phyloP scores from a whole-genome alignment of 2,329 filamentous ascomycete species.

The Paecilomyces sp. region DNA sequence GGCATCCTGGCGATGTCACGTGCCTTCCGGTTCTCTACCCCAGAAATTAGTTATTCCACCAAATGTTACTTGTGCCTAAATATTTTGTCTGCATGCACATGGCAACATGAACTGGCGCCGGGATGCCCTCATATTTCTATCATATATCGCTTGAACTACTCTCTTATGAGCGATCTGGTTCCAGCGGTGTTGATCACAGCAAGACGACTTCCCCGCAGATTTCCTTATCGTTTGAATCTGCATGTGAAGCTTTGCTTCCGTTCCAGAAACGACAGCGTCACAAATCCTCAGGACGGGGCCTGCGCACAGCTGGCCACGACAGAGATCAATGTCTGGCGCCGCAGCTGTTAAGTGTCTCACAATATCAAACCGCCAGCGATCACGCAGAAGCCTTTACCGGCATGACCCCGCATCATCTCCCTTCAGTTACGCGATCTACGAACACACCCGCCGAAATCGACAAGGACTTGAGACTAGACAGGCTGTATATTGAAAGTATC shows the following conservation, averaged over 20 bases:
- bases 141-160: slow-evolving; percentile 56
- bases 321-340: slow-evolving; percentile 6
- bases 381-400: neutral
- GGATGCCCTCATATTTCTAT: slow-evolving; percentile 58
- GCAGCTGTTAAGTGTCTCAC: neutral
- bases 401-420: slow-evolving; percentile 31
- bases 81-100: neutral
- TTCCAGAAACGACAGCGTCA: slow-evolving; percentile 22
- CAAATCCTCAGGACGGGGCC: slow-evolving; percentile 8
- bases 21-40: neutral
- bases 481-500: slow-evolving; percentile 72
- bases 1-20: neutral
- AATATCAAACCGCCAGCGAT: neutral
- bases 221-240: slow-evolving; percentile 25
- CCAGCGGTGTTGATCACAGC: slow-evolving; percentile 4
- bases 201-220: slow-evolving; percentile 9
- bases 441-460: slow-evolving; percentile 12
- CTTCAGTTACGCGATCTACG: slow-evolving; percentile 27
- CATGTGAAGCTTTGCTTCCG: slow-evolving; percentile 29
- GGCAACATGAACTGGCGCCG: slow-evolving; percentile 24
- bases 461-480: slow-evolving; percentile 73
- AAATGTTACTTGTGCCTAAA: neutral
- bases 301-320: slow-evolving; percentile 5
- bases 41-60: neutral
- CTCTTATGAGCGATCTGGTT: slow-evolving; percentile 21